A percentile compares a stretch with the other conserved stretches of the same genome.
Conservation (phyloP, 2,329 filamentous ascomycete species). For the Fusarium virguliforme region DNA sequence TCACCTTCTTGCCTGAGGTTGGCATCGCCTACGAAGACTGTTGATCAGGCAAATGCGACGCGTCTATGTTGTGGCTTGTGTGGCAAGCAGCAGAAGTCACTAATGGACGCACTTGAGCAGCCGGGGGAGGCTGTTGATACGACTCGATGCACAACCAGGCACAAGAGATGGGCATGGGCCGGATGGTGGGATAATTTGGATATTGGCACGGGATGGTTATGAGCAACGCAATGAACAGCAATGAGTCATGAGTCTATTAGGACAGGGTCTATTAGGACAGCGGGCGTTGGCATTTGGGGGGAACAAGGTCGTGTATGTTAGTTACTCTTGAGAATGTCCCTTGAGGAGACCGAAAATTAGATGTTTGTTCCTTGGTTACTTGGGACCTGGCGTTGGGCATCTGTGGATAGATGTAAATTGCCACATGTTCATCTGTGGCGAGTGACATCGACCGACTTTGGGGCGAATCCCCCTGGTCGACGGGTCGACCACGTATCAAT, state of each 20-base stretch:
- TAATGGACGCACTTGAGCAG: not conserved
- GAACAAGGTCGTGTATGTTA: not conserved
- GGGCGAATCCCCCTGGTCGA: not conserved
- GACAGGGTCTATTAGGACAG: slow-evolving; percentile 12
- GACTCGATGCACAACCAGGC: not conserved
- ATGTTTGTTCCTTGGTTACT: not conserved
- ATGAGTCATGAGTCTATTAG: slow-evolving; percentile 17
- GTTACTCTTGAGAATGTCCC: not conserved
- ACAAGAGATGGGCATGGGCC: not conserved
- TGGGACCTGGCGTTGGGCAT: not conserved
- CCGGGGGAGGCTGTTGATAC: not conserved
- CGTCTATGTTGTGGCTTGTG: not conserved
- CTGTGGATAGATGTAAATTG: not conserved
- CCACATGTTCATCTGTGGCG: not conserved
- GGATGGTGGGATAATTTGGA: not conserved
- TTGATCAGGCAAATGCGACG: not conserved
- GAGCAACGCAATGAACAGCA: slow-evolving; percentile 11
- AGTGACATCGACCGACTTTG: not conserved
- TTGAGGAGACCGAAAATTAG: not conserved
- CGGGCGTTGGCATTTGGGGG: not conserved
- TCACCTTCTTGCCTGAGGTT: not conserved
- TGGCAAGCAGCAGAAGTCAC: not conserved
- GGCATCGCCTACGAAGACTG: not conserved
- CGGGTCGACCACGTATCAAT: not conserved
- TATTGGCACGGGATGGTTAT: not conserved